Evolutionary conservation across 2,329 filamentous ascomycete species (phyloP), one percentile per base, ranked within the genome.

Genomic region (Kalaharituber pfeilii): DNA sequence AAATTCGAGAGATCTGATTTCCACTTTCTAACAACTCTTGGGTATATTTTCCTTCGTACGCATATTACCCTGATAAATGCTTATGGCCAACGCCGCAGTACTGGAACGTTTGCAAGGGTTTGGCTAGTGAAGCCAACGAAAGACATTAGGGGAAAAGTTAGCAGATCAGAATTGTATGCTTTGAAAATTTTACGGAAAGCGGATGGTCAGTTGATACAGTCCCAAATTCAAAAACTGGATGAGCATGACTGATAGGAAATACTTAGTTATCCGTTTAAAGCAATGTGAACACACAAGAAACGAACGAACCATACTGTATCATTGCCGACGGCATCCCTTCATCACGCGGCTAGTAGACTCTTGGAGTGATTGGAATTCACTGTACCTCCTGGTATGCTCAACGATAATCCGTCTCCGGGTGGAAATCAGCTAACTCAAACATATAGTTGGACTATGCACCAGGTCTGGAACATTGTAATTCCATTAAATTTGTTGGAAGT

Each of bases 241-340:
- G 30, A 9, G 9, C 49, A 59, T 61, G 51, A 62, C 54, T 50
- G 18, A 57, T 57, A 51, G 51, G 28, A 58, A 50, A 22, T 15
- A 44, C 50, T 49, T 64, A 77, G 81, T 91, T 45, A 82, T 91
- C 67, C 81, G 81, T 59, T 75, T 89, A 55, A 89, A 89, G 72
- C 85, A 91, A 66, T 81, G 89, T 62, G 84, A 89, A 69, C 85
- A 91, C 68, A 84, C 89, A 53, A 81, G 83, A 57, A 84, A 88
- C 69, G 85, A 91, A 72, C 81, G 84, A 62, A 77, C 80, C 59
- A 81, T 89, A 62, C 78, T 91, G 51, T 77, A 79, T 64, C 80
- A 84, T 60, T 82, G 89, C 49, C 80, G 82, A 49, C 84, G 84
- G 24, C 81, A 88, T 66, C 85, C 85, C 24, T 91, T 89, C 69